These are phyloP conservation scores for Hibiscus trionum DNA, from an alignment of 345 rosid species.

Conservation along the genomic window DNA sequence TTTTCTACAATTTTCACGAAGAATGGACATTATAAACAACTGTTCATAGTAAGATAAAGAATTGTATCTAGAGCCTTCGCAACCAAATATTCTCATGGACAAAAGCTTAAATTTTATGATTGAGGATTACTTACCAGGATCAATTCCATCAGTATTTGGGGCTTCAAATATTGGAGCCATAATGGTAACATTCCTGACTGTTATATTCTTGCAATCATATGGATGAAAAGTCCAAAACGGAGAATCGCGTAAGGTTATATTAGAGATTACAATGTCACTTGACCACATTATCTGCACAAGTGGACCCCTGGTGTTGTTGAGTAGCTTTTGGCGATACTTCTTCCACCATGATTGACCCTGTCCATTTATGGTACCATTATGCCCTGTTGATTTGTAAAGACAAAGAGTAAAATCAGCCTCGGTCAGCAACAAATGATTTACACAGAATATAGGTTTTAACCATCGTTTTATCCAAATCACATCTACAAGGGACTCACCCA, in stretches of 20 bases:
- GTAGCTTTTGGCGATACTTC: slow-evolving; percentile 84
- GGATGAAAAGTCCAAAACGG: slow-evolving; percentile 99
- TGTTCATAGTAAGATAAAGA: background rate
- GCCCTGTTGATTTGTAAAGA: slow-evolving; percentile 41
- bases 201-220: slow-evolving; percentile 62
- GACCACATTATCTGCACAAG: slow-evolving; percentile 96
- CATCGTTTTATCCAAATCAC: background rate
- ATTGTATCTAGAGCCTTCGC: background rate
- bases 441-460: background rate
- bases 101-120: background rate
- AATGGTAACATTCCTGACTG: background rate
- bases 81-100: background rate
- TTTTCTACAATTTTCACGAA: no score
- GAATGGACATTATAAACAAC: no score
- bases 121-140: slow-evolving; percentile 54
- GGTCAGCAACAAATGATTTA: background rate
- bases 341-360: slow-evolving; percentile 99
- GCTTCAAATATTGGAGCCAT: slow-evolving; percentile 54
- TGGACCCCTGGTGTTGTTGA: slow-evolving; percentile 92
- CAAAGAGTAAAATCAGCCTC: background rate
- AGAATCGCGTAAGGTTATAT: slow-evolving; percentile 78
- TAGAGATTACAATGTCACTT: slow-evolving; percentile 65
- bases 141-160: slow-evolving; percentile 96
- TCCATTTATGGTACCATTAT: slow-evolving; percentile 92
- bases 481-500: background rate